A percentile compares a stretch with the other conserved stretches of the same genome.
Evolutionary conservation across 331 rosid genomes (phyloP).

Genomic region (Stylosanthes scabra): DNA sequence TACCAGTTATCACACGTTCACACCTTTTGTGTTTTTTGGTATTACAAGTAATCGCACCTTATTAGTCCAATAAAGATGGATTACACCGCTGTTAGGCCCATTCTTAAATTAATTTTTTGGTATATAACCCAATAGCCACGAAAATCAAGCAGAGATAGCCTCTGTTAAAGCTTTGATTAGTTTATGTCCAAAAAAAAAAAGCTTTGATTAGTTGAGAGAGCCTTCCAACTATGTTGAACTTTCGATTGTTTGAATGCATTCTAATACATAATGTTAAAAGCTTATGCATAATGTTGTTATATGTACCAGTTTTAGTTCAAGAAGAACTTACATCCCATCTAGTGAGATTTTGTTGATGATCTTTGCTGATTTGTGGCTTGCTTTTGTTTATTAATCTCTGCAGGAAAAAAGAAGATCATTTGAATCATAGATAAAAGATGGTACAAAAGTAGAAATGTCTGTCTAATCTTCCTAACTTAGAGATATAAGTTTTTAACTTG

Average conservation of each 20-base stretch:
- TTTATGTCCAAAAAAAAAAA: no score
- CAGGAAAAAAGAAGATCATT: constrained; percentile 3
- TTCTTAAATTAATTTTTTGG: no score
- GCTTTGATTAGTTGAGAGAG: background rate
- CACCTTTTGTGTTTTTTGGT: no score
- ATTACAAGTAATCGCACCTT: no score
- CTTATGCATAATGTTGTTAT: background rate
- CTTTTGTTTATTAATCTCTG: constrained; percentile 93
- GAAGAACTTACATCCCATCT: constrained; percentile 94
- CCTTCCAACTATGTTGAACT: constrained; percentile 51
- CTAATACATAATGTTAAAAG: constrained; percentile 54
- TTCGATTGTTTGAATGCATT: constrained; percentile 89
- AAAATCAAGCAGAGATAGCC: background rate
- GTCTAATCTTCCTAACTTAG: constrained; percentile 1
- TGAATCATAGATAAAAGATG: background rate
- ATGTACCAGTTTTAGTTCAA: background rate
- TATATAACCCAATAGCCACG: background rate
- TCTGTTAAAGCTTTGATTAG: background rate
- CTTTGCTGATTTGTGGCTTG: constrained; percentile 85
- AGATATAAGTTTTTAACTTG: background rate
- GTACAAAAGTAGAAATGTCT: constrained; percentile 1
- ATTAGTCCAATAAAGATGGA: no score
- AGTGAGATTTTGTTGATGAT: constrained; percentile 94
- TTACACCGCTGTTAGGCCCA: no score
- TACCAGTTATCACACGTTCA: no score